Conservation (phyloP, 2,329 filamentous ascomycete genomes). For the Scedosporium aurantiacum region DNA sequence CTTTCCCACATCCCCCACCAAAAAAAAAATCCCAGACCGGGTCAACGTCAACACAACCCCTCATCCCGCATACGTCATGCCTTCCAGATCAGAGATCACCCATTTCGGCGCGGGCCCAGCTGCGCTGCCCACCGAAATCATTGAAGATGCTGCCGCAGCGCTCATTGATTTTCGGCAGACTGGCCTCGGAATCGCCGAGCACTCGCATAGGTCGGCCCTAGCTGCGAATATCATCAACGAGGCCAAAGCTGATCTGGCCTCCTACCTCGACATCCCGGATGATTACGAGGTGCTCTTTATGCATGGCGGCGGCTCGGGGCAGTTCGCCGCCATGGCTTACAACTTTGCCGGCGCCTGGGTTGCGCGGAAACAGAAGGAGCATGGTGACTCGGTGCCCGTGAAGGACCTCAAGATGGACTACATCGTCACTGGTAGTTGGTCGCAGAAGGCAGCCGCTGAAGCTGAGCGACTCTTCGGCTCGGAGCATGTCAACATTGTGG, state of each 20-base stretch:
- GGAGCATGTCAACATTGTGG: constrained; percentile 68
- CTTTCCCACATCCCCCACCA: no score
- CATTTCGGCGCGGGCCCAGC: constrained; percentile 81
- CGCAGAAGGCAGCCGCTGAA: constrained; percentile 78
- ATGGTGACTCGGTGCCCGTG: constrained; percentile 41
- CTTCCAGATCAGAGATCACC: constrained; percentile 48
- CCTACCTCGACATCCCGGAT: constrained; percentile 69
- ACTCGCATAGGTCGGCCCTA: constrained; percentile 74
- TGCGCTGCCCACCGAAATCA: constrained; percentile 66
- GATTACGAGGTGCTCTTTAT: constrained; percentile 85
- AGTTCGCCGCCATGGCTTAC: constrained; percentile 75
- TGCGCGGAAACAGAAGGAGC: constrained; percentile 45
- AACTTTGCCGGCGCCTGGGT: constrained; percentile 81
- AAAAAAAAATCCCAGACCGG: no score
- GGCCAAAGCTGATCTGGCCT: constrained; percentile 61
- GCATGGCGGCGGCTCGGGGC: constrained; percentile 74
- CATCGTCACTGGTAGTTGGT: constrained; percentile 80
- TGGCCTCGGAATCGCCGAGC: constrained; percentile 70
- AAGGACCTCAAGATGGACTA: constrained; percentile 77
- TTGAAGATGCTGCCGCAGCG: constrained; percentile 64
- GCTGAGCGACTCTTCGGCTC: constrained; percentile 65
- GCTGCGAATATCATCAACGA: constrained; percentile 71
- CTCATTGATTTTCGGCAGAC: constrained; percentile 71
- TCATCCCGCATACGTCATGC: constrained; percentile 43
- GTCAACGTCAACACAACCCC: neutral